Conservation (phyloP, 441 rosid species). For the Erodium texanum region DNA sequence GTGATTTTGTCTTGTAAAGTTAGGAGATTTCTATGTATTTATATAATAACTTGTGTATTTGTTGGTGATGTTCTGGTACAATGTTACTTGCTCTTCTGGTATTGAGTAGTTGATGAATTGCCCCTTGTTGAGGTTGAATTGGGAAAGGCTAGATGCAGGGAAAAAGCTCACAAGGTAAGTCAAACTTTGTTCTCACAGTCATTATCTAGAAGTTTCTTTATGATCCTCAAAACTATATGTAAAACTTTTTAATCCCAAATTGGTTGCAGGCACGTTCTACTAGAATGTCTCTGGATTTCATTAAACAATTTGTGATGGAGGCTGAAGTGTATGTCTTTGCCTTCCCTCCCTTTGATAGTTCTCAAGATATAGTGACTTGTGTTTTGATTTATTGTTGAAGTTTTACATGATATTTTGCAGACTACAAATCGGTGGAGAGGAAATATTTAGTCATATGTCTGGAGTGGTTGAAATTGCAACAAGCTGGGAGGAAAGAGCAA, state of each 20-base stretch:
- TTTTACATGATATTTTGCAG: slow-evolving; percentile 29
- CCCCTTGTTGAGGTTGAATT: slow-evolving; percentile 67
- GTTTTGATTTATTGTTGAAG: slow-evolving; percentile 8
- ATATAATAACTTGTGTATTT: slow-evolving; percentile 6
- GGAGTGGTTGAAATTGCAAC: slow-evolving; percentile 45
- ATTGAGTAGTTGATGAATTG: slow-evolving; percentile 53
- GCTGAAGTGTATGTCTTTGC: slow-evolving; percentile 48
- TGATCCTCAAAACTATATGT: slow-evolving; percentile 5
- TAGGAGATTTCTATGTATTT: neutral
- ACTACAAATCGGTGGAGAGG: slow-evolving; percentile 57
- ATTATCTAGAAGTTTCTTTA: neutral
- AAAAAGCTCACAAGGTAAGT: slow-evolving; percentile 59
- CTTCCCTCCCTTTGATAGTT: slow-evolving; percentile 10
- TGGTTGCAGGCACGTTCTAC: slow-evolving; percentile 45
- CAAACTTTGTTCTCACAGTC: neutral
- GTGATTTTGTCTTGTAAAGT: slow-evolving; percentile 12
- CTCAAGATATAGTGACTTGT: slow-evolving; percentile 10
- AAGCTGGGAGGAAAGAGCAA: slow-evolving; percentile 72
- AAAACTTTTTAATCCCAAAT: neutral
- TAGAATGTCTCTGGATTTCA: slow-evolving; percentile 46
- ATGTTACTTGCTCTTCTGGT: slow-evolving; percentile 12
- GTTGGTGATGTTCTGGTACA: slow-evolving; percentile 15
- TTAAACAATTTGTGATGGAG: slow-evolving; percentile 52
- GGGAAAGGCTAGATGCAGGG: slow-evolving; percentile 78
- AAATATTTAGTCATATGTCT: slow-evolving; percentile 44